These are phyloP conservation scores for Ceratobasidium sp. DNA, from an alignment of 1,284 basidiomycete genomes.

Conservation along the genomic window DNA sequence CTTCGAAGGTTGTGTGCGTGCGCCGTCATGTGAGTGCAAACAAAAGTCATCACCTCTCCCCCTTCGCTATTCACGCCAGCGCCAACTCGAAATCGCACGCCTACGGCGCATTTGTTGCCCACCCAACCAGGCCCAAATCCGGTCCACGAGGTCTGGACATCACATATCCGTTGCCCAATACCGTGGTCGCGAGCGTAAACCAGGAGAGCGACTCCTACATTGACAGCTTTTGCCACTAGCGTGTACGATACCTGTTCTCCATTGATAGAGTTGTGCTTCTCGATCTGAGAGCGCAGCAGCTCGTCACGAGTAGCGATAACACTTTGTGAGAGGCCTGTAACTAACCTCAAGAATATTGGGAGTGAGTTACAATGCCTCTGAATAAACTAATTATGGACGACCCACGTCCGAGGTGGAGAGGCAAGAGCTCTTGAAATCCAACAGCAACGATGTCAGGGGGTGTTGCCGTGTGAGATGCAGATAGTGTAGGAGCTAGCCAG, in stretches of 20 bases:
- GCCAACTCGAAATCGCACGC: constrained; percentile 80
- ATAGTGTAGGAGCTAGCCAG: constrained; percentile 81
- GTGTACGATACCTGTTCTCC: constrained; percentile 65
- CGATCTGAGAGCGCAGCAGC: constrained; percentile 76
- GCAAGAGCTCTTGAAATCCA: constrained; percentile 89
- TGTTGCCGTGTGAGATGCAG: constrained; percentile 63
- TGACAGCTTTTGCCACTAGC: constrained; percentile 76
- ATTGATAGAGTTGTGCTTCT: constrained; percentile 71
- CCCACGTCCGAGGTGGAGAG: constrained; percentile 82
- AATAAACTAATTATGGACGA: constrained; percentile 49
- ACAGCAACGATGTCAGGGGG: constrained; percentile 84
- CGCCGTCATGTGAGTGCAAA: constrained; percentile 73
- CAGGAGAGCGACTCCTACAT: constrained; percentile 81
- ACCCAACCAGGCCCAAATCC: constrained; percentile 80
- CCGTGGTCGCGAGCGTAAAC: constrained; percentile 79
- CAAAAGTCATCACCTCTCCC: constrained; percentile 92
- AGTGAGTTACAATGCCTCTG: constrained; percentile 31
- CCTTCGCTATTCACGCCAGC: constrained; percentile 57
- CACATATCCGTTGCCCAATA: constrained; percentile 67
- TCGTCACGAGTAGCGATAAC: constrained; percentile 70
- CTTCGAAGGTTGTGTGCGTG: constrained; percentile 76
- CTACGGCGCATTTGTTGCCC: constrained; percentile 97
- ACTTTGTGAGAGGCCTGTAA: constrained; percentile 69
- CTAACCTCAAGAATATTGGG: constrained; percentile 54
- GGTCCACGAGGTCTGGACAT: constrained; percentile 80